Evolutionary conservation across 179 eudicot genomes (phyloP).

Genomic region (Beta lomatogona): DNA sequence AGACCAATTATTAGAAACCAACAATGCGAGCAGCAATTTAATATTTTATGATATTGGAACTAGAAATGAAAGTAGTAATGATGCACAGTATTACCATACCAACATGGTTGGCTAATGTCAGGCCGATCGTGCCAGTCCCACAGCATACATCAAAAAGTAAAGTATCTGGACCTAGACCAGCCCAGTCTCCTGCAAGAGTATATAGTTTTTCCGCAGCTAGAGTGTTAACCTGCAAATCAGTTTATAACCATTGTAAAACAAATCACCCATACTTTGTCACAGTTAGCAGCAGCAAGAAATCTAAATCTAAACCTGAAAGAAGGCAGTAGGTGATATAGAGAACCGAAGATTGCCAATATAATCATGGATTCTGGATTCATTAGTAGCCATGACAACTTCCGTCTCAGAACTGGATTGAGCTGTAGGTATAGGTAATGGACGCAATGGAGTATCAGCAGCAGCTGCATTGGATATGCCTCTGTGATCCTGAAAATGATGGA

Average conservation of each 20-base stretch:
- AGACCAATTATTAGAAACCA: background rate
- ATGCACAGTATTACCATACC: conserved; percentile 74
- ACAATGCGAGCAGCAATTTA: background rate
- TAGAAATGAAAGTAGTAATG: conserved; percentile 16
- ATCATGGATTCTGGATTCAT: conserved; percentile 82
- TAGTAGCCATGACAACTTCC: conserved; percentile 34
- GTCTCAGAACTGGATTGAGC: conserved; percentile 35
- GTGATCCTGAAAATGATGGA: conserved; percentile 65
- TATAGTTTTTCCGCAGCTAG: conserved; percentile 93
- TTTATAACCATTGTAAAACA: background rate
- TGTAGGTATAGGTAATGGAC: conserved; percentile 47
- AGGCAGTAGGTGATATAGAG: conserved; percentile 89
- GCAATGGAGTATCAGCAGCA: conserved; percentile 82
- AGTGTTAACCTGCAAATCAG: conserved; percentile 75
- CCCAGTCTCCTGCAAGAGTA: conserved; percentile 98
- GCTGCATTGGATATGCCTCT: conserved; percentile 93
- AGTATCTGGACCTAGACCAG: conserved; percentile 77
- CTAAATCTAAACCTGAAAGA: conserved; percentile 65
- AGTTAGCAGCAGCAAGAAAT: conserved; percentile 2
- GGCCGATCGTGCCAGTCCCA: conserved; percentile 98
- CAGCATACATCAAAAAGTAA: conserved; percentile 95
- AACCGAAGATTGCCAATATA: conserved; percentile 75
- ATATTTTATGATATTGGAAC: background rate
- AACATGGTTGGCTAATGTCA: conserved; percentile 90
- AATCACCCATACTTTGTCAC: background rate